Evolutionary conservation across 176 grass and related monocot species (phyloP).

Genomic region (Alopecurus myosuroides): DNA sequence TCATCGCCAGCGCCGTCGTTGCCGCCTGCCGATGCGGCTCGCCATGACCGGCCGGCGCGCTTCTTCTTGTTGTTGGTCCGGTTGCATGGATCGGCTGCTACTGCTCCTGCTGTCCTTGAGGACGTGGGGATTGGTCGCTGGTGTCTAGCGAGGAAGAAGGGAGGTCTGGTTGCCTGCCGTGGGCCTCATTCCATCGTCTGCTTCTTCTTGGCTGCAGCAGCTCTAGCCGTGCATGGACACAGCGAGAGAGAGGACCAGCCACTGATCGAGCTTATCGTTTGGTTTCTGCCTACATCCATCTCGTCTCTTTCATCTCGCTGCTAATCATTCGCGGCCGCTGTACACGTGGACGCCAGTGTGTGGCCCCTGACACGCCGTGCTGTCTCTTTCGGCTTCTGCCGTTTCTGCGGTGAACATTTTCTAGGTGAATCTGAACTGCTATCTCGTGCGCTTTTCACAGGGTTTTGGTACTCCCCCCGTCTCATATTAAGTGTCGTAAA

Average conservation of each 20-base stretch:
- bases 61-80: neutral
- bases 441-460: neutral
- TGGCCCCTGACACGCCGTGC: conserved; percentile 1
- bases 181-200: conserved; percentile 39
- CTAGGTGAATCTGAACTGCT: neutral
- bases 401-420: neutral
- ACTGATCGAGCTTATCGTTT: conserved; percentile 35
- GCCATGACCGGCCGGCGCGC: conserved; percentile 17
- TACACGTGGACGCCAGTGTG: neutral
- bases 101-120: neutral
- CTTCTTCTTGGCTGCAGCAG: neutral
- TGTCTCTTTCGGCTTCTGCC: neutral
- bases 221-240: conserved; percentile 5
- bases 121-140: neutral
- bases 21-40: neutral
- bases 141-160: neutral
- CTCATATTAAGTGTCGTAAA: too few species aligned
- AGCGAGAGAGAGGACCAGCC: neutral
- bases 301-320: neutral
- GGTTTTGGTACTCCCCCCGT: neutral
- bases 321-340: neutral
- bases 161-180: neutral
- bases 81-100: neutral
- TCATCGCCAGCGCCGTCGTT: neutral
- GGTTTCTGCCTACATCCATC: neutral